Percentiles rank a stretch among this genome's conserved stretches.
Conservation (phyloP, 192 early-diverging fungal species). For the Pilaira anomala region DNA sequence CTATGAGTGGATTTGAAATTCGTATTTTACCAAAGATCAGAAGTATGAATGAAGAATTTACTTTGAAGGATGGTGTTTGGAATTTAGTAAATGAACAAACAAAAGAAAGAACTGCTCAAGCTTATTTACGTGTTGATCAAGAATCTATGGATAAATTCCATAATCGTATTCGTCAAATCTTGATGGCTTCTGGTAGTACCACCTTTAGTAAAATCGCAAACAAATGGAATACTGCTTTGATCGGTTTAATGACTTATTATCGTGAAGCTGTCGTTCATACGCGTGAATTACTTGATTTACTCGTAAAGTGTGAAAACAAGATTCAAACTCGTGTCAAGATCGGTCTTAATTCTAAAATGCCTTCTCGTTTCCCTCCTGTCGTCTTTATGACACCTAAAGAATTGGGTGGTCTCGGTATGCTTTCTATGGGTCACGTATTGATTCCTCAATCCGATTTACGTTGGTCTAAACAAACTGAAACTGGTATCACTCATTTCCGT, state of each 20-base stretch:
- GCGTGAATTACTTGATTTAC: constrained; percentile 90
- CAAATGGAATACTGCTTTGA: constrained; percentile 90
- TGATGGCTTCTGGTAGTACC: constrained; percentile 96
- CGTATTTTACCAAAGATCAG: constrained; percentile 93
- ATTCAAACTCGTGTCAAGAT: constrained; percentile 99
- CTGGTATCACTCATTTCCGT: constrained; percentile 96
- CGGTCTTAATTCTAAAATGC: constrained; percentile 99
- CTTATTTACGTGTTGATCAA: constrained; percentile 95
- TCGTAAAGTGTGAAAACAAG: constrained; percentile 98
- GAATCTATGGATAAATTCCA: constrained; percentile 89
- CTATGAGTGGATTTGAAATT: constrained; percentile 85
- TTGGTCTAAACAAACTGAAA: constrained; percentile 96
- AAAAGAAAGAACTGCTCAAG: constrained; percentile 97
- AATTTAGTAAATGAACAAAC: constrained; percentile 94
- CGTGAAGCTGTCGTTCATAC: constrained; percentile 98
- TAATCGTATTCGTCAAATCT: constrained; percentile 94
- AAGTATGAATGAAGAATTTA: constrained; percentile 82
- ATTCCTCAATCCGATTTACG: constrained; percentile 96
- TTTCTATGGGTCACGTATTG: constrained; percentile 98
- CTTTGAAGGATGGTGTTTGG: constrained; percentile 86
- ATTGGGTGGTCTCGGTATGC: constrained; percentile 96
- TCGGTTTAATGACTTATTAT: constrained; percentile 97
- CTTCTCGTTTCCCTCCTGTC: constrained; percentile 92
- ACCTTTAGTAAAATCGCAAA: constrained; percentile 99
- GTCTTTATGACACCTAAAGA: constrained; percentile 63